Evolutionary conservation across 1,284 basidiomycete species (phyloP).

Genomic region (Austroboletus sp.): DNA sequence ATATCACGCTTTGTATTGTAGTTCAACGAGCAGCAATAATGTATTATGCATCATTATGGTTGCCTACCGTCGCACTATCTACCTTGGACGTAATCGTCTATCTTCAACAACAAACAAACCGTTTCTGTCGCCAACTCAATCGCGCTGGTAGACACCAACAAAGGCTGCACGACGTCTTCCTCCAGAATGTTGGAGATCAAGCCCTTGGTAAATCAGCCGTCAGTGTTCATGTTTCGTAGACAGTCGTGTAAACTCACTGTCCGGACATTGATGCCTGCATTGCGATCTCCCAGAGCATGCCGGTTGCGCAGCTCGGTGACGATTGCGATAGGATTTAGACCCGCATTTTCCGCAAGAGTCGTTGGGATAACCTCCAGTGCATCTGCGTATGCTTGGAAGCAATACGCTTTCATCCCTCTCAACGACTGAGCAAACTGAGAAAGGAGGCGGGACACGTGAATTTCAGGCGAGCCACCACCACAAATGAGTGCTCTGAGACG

Average conservation of each 20-base stretch:
- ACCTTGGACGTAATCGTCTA: constrained; percentile 89
- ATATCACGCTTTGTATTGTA: too few species aligned
- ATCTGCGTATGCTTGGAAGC: constrained; percentile 97
- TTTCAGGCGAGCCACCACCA: constrained; percentile 96
- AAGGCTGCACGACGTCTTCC: constrained; percentile 94
- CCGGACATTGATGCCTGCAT: constrained; percentile 96
- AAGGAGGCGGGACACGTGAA: constrained; percentile 91
- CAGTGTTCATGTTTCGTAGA: constrained; percentile 1
- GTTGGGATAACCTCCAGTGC: constrained; percentile 97
- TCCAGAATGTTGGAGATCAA: constrained; percentile 94
- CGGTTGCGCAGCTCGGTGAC: constrained; percentile 96
- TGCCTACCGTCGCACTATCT: constrained; percentile 37
- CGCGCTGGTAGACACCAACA: constrained; percentile 92
- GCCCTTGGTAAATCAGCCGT: constrained; percentile 48
- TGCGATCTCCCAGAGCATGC: constrained; percentile 90
- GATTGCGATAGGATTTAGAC: constrained; percentile 95
- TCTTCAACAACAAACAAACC: constrained; percentile 91
- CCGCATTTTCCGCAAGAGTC: constrained; percentile 97
- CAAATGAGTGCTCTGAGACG: constrained; percentile 80
- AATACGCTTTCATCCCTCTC: constrained; percentile 98
- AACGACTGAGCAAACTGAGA: constrained; percentile 90
- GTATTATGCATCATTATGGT: too few species aligned
- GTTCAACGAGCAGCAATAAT: too few species aligned
- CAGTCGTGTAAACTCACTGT: constrained; percentile 51
- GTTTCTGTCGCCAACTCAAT: constrained; percentile 95